Evolutionary conservation across 202 grass and related monocot genomes (phyloP).

Genomic region (Schoenoplectus tabernaemontani): DNA sequence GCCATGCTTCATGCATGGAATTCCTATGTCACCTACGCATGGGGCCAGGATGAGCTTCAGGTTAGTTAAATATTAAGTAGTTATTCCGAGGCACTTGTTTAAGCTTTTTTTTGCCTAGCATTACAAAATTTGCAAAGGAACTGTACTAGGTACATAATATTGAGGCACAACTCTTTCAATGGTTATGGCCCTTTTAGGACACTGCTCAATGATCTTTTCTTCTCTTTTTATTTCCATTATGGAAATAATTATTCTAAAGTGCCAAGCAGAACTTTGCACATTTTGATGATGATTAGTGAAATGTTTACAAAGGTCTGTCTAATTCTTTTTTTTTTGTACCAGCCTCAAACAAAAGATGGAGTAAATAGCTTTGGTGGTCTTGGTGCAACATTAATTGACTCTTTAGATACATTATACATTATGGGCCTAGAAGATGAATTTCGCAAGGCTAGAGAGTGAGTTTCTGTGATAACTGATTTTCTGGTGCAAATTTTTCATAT

Average conservation of each 20-base stretch:
- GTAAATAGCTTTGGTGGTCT: slow-evolving; percentile 96
- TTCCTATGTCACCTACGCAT: slow-evolving; percentile 89
- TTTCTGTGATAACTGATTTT: slow-evolving; percentile 27
- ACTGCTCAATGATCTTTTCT: neutral
- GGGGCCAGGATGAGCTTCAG: slow-evolving; percentile 98
- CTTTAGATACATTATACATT: slow-evolving; percentile 93
- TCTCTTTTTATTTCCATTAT: neutral
- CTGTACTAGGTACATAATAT: neutral
- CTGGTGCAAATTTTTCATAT: too few relatives aligned
- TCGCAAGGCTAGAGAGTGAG: slow-evolving; percentile 94
- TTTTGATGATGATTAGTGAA: neutral
- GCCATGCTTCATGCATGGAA: slow-evolving; percentile 97
- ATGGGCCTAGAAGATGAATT: slow-evolving; percentile 98
- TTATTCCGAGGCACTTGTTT: neutral
- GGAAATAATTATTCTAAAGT: neutral
- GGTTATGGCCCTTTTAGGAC: neutral
- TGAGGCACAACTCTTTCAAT: too few relatives aligned
- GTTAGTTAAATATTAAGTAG: slow-evolving; percentile 35
- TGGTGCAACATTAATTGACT: slow-evolving; percentile 88
- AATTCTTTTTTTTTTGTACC: slow-evolving; percentile 24
- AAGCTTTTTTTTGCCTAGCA: neutral
- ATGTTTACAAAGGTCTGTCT: slow-evolving; percentile 20
- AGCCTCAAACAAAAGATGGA: slow-evolving; percentile 89
- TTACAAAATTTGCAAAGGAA: neutral
- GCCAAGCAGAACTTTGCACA: neutral